These are phyloP conservation scores for Falciphora oryzae DNA, from an alignment of 2,329 filamentous ascomycete genomes.

Conservation along the genomic window DNA sequence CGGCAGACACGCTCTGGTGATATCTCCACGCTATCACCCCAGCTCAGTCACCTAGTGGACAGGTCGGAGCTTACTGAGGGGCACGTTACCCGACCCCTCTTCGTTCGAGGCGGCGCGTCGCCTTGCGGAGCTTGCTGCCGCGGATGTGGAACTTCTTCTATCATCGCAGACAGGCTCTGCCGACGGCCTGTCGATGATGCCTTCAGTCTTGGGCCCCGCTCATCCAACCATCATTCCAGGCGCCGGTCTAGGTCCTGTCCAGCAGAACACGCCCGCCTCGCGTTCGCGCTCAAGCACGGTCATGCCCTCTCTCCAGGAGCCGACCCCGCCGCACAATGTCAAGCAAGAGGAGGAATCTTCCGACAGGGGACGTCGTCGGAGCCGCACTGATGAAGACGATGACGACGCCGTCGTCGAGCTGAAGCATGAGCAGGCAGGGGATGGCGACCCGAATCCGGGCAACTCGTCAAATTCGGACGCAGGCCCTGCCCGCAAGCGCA, in stretches of 20 bases:
- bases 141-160: too few relatives aligned
- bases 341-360: slow-evolving; percentile 33
- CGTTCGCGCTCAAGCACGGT: slow-evolving; percentile 22
- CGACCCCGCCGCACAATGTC: slow-evolving; percentile 32
- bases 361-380: slow-evolving; percentile 35
- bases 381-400: slow-evolving; percentile 37
- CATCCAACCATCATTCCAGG: neutral
- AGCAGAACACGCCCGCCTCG: neutral
- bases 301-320: slow-evolving; percentile 38
- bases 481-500: slow-evolving; percentile 50
- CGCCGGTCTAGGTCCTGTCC: too few relatives aligned
- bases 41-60: too few relatives aligned
- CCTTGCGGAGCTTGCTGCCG: too few relatives aligned
- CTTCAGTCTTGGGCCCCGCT: slow-evolving; percentile 1
- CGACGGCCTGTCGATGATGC: neutral
- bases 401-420: slow-evolving; percentile 30
- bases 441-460: slow-evolving; percentile 35
- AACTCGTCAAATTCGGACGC: slow-evolving; percentile 48
- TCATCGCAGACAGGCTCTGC: too few relatives aligned
- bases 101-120: too few relatives aligned
- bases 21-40: too few relatives aligned
- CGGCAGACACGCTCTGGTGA: too few relatives aligned
- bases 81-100: too few relatives aligned
- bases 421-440: slow-evolving; percentile 29
- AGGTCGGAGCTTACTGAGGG: too few relatives aligned